These are phyloP conservation scores for Colletotrichum orchidophilum DNA, from an alignment of 2,329 filamentous ascomycete genomes.

Conservation along the genomic window DNA sequence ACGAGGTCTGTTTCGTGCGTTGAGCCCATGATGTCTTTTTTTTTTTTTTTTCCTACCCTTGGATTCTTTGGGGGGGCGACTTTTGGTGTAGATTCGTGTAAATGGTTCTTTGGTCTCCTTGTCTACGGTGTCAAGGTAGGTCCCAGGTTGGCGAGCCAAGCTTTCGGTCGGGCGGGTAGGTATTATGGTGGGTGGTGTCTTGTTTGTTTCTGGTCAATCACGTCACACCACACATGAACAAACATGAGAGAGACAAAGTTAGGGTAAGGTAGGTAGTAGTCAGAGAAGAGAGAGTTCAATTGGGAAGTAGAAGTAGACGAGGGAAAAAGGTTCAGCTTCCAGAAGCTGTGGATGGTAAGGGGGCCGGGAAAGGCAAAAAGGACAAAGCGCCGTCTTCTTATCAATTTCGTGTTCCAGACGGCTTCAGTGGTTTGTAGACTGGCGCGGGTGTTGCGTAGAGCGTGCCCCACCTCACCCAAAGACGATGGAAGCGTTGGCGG, in stretches of 20 bases:
- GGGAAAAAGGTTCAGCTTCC: not conserved
- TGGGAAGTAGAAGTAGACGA: not conserved
- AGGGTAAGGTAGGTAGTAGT: too few relatives aligned
- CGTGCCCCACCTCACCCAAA: constrained; percentile 13
- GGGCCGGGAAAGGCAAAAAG: not conserved
- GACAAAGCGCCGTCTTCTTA: constrained; percentile 27
- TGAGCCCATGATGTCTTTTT: constrained; percentile 20
- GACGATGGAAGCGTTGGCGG: constrained; percentile 17
- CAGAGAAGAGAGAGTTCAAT: too few relatives aligned
- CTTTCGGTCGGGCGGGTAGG: too few relatives aligned
- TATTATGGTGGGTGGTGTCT: not conserved
- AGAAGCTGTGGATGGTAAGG: too few relatives aligned
- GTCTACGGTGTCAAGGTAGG: not conserved
- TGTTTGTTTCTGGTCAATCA: not conserved
- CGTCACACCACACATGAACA: not conserved
- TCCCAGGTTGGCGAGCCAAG: too few relatives aligned
- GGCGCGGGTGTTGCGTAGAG: not conserved
- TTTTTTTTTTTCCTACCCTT: not conserved
- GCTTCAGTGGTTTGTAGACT: not conserved
- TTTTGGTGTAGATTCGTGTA: not conserved
- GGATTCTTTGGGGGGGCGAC: not conserved
- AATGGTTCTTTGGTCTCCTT: not conserved
- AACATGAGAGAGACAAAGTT: not conserved
- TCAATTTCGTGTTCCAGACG: not conserved
- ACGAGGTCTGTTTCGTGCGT: constrained; percentile 40